phyloP scores from a whole-genome alignment of 139 green algal species.

The Bryopsis sp. region DNA sequence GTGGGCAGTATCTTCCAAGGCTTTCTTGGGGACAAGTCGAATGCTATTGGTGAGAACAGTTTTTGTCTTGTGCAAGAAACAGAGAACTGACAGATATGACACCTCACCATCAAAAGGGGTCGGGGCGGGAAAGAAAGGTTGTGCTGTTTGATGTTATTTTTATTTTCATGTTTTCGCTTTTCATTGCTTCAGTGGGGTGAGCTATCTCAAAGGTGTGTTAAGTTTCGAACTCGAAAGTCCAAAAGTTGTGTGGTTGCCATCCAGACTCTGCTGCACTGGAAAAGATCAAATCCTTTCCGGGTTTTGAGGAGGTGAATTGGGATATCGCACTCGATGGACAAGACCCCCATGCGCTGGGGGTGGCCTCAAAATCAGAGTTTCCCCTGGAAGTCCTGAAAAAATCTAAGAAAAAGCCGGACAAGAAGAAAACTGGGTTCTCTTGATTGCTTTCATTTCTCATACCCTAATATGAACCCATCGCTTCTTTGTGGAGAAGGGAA shows the following conservation, averaged over 20 bases:
- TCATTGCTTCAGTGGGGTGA: neutral
- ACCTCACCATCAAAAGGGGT: too few relatives aligned
- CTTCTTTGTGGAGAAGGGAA: too few relatives aligned
- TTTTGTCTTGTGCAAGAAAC: too few relatives aligned
- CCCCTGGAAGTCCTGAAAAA: too few relatives aligned
- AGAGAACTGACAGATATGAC: too few relatives aligned
- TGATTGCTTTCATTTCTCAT: too few relatives aligned
- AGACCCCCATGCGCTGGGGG: slow-evolving; percentile 8
- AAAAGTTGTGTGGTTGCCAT: neutral
- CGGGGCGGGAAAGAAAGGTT: neutral
- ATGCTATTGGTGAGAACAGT: too few relatives aligned
- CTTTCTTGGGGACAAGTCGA: too few relatives aligned
- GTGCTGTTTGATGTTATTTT: neutral
- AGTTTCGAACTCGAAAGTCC: neutral
- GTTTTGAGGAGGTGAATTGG: slow-evolving; percentile 1
- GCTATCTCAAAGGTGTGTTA: neutral
- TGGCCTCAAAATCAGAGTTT: slow-evolving; percentile 18
- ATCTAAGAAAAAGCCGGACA: too few relatives aligned
- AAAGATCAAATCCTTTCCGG: neutral
- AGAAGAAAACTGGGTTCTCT: too few relatives aligned
- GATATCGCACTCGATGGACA: slow-evolving; percentile 13
- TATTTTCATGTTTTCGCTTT: neutral
- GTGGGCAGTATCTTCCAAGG: too few relatives aligned
- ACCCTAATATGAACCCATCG: too few relatives aligned
- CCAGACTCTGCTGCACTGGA: neutral